Evolutionary conservation across 257 asterid species (phyloP).

Genomic region (Solanum chmielewskii): DNA sequence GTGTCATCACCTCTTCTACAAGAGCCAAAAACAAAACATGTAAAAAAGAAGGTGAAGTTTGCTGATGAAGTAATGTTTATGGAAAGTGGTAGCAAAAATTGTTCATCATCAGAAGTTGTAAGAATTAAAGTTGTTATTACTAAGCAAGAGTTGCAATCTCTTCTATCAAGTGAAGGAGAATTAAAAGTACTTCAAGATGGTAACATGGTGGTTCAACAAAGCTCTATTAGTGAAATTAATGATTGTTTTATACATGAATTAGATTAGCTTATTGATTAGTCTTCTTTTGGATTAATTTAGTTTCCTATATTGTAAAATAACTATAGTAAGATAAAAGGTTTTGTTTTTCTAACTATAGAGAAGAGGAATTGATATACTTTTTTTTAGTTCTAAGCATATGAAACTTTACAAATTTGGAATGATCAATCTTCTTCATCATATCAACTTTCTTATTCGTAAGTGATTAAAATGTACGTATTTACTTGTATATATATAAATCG

Average conservation of each 20-base stretch:
- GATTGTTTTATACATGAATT: neutral
- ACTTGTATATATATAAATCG: neutral
- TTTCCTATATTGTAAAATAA: neutral
- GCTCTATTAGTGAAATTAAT: neutral
- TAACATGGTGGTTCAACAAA: conserved; percentile 11
- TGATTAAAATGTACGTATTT: neutral
- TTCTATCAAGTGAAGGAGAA: conserved; percentile 30
- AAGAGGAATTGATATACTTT: neutral
- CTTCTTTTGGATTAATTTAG: too few species aligned
- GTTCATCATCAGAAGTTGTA: conserved; percentile 21
- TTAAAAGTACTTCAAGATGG: conserved; percentile 28
- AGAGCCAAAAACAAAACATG: conserved; percentile 2
- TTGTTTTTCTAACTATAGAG: neutral
- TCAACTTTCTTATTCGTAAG: neutral
- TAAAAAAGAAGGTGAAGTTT: conserved; percentile 21
- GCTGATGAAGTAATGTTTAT: conserved; percentile 16
- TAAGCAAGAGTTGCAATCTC: conserved; percentile 53
- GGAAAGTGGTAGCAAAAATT: conserved; percentile 8
- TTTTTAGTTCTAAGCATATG: neutral
- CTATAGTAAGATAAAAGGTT: neutral
- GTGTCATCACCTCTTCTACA: conserved; percentile 28
- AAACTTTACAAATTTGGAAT: neutral
- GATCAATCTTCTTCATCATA: neutral
- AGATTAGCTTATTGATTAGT: neutral
- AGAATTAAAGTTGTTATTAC: conserved; percentile 64